These are phyloP conservation scores for Postia placenta DNA, from an alignment of 768 basidiomycete species.

Conservation along the genomic window DNA sequence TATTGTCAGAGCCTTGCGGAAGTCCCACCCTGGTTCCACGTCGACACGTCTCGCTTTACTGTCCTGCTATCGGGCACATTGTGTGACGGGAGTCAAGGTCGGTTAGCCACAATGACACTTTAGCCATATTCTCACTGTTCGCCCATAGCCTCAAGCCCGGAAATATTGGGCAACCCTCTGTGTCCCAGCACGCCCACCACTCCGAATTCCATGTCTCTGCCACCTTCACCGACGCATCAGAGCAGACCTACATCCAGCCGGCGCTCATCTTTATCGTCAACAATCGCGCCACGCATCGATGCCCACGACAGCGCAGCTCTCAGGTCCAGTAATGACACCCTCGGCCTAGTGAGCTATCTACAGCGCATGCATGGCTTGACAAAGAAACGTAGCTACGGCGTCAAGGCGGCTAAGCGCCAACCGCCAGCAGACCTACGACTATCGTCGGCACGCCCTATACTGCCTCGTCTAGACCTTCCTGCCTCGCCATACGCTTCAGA, in stretches of 20 bases:
- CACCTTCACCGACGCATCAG: not conserved
- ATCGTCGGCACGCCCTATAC: conserved; percentile 10
- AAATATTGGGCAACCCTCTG: too few relatives aligned
- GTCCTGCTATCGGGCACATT: conserved; percentile 37
- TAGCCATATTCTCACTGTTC: conserved; percentile 2
- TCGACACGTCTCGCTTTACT: conserved; percentile 28
- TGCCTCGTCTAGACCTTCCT: conserved; percentile 14
- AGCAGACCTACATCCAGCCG: conserved; percentile 6
- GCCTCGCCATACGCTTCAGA: conserved; percentile 7
- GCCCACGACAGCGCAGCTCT: conserved; percentile 12
- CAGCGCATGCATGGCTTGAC: conserved; percentile 66
- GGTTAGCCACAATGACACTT: too few relatives aligned
- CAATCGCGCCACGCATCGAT: conserved; percentile 10
- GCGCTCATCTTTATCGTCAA: conserved; percentile 23
- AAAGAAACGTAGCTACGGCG: conserved; percentile 39
- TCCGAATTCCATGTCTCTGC: not conserved
- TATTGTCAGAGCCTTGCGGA: conserved; percentile 12
- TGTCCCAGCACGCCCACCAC: conserved; percentile 5
- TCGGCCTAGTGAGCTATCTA: conserved; percentile 54
- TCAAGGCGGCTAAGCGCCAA: conserved; percentile 15
- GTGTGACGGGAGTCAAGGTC: too few relatives aligned
- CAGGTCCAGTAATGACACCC: conserved; percentile 24
- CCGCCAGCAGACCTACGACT: not conserved
- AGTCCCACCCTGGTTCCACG: conserved; percentile 34
- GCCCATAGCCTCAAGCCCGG: too few relatives aligned